Conservation (phyloP, 768 basidiomycete genomes). For the Lentinula aciculospora region DNA sequence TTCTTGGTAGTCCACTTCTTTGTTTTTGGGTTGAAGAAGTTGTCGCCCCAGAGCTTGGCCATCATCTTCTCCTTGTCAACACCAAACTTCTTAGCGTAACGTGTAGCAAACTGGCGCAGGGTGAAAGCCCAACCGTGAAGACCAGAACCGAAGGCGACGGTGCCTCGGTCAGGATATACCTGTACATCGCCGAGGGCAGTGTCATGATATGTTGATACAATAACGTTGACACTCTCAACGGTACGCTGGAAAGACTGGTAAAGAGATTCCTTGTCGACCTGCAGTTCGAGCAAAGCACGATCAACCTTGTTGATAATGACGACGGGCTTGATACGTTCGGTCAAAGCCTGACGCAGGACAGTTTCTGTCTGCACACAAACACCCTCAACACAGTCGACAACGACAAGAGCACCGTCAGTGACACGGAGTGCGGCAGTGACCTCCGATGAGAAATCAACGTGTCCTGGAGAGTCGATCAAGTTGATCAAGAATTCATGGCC, state of each 20-base stretch:
- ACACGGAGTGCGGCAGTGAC: conserved; percentile 99
- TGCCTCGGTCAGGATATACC: conserved; percentile 97
- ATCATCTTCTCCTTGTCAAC: conserved; percentile 99
- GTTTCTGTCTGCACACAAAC: conserved; percentile 99
- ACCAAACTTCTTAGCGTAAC: conserved; percentile 98
- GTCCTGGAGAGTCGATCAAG: conserved; percentile 98
- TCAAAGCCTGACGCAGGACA: conserved; percentile 93
- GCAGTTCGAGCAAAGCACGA: conserved; percentile 97
- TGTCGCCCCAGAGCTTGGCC: conserved; percentile 97
- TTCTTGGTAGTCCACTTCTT: conserved; percentile 91
- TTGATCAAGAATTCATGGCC: conserved; percentile 99
- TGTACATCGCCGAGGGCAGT: conserved; percentile 93
- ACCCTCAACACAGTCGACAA: conserved; percentile 99
- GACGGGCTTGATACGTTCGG: conserved; percentile 99
- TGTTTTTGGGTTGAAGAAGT: conserved; percentile 96
- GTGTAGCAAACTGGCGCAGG: conserved; percentile 90
- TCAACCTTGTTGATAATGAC: conserved; percentile 99
- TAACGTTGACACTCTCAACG: conserved; percentile 96
- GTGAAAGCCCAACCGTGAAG: conserved; percentile 99
- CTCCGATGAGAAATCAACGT: conserved; percentile 99
- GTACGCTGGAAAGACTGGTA: conserved; percentile 98
- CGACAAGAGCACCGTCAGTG: conserved; percentile 98
- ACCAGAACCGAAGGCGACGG: conserved; percentile 98
- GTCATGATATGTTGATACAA: conserved; percentile 97
- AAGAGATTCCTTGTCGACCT: conserved; percentile 93